Conservation (phyloP, 1,284 basidiomycete species). For the Heliocybe sulcata region DNA sequence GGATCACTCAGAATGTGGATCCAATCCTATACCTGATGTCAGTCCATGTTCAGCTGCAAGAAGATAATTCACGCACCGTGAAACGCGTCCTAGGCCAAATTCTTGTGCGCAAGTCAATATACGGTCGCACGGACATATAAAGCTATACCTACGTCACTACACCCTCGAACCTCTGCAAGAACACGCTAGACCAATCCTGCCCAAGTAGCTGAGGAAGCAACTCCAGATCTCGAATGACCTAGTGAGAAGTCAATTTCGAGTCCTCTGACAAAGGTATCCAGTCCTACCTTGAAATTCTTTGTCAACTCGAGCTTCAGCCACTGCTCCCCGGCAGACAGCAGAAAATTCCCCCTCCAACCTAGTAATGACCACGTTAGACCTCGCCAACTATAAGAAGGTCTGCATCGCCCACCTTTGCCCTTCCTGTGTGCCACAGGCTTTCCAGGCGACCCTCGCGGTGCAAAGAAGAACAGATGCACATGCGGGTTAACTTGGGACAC, state of each 20-base stretch:
- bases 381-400: neutral
- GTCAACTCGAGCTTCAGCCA: conserved; percentile 92
- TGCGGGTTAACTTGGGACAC: conserved; percentile 98
- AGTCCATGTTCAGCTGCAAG: neutral
- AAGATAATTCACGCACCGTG: conserved; percentile 34
- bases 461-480: conserved; percentile 98
- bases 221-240: conserved; percentile 90
- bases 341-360: conserved; percentile 96
- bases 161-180: conserved; percentile 84
- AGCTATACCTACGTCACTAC: conserved; percentile 69
- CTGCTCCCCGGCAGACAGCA: conserved; percentile 87
- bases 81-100: conserved; percentile 85
- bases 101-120: conserved; percentile 28
- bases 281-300: conserved; percentile 82
- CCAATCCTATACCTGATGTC: conserved; percentile 61
- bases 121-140: conserved; percentile 5
- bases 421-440: conserved; percentile 89
- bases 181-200: conserved; percentile 94
- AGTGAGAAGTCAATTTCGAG: conserved; percentile 1
- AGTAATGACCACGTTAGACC: neutral
- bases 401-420: conserved; percentile 67
- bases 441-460: conserved; percentile 89
- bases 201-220: conserved; percentile 83
- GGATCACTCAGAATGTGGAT: conserved; percentile 80
- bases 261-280: neutral